Base-by-base conservation (phyloP, 805 yeast species). In the Starmerella geochares region DNA sequence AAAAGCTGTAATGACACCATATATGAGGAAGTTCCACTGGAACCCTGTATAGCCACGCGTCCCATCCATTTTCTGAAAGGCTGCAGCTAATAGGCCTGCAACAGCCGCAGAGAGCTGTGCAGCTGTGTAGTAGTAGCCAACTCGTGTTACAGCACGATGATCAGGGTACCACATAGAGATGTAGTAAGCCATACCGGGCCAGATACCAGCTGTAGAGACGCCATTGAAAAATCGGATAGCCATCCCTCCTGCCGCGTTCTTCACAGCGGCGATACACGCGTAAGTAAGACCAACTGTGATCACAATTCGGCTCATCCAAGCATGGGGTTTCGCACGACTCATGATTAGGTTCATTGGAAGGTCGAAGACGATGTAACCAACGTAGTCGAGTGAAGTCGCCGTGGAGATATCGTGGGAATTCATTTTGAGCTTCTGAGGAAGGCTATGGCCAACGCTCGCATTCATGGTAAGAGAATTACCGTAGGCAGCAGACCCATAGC, bases 101-200 rank as follows among this genome's bases (percentile, higher is more conserved):
- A 79, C 90, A n/a, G 94, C 79, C 0, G 94, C 88, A 40, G 88
- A 79, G n/a, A 86, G 64, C 66, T 86, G 95, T 1, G 95, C 94
- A 19, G 95, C 95, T 1, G 95, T 86, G 65, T 81, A 86, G 65
- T 86, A 86, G 67, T 82, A 86, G 2, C 95, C 95, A 54, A 86
- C 82, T 62, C 95, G 71, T 55, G 77, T 74, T 2, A 94, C 83
- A 57, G 79, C 76, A 52, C 92, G 71, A 42, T 82, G 79, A 47
- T 80, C 76, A 2, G 95, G 95, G 61, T 86, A 86, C 90, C 94
- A 86, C 58, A 85, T 68, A 0, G 88, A 77, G 38, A 86, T 72
- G 60, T 86, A 86, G 66, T 85, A 86, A 20, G 86, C 78, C 81
- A 86, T 72, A 9, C 94, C 94, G 1, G 94, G 94, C 94, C 94